A percentile compares a stretch with the other conserved stretches of the same genome.
Evolutionary conservation across 768 basidiomycete species (phyloP).

Genomic region (Tricholoma terreum): DNA sequence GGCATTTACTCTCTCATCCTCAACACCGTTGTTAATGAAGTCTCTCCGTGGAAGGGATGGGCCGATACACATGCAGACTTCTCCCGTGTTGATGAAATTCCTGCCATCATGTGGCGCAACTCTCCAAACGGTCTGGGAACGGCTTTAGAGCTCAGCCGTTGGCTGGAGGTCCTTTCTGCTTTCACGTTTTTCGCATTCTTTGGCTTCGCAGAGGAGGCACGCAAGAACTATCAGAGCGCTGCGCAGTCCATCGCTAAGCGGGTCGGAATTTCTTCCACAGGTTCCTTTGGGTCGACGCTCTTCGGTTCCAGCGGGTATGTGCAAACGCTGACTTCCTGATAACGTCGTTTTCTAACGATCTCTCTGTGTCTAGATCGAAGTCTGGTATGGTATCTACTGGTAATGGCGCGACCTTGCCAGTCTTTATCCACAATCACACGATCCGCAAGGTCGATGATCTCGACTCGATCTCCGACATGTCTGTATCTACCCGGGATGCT

Average conservation of each 20-base stretch:
- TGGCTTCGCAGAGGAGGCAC: slow-evolving; percentile 51
- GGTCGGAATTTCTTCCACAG: slow-evolving; percentile 18
- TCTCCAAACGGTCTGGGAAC: neutral
- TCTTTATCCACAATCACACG: slow-evolving; percentile 43
- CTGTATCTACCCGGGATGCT: slow-evolving; percentile 25
- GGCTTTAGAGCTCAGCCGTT: slow-evolving; percentile 35
- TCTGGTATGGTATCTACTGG: slow-evolving; percentile 18
- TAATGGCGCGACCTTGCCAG: slow-evolving; percentile 34
- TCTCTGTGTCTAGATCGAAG: slow-evolving; percentile 17
- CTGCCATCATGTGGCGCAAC: slow-evolving; percentile 37
- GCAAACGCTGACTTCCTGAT: neutral
- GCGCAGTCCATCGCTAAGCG: slow-evolving; percentile 31
- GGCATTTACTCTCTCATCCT: slow-evolving; percentile 28
- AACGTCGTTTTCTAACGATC: neutral
- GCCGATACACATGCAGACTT: slow-evolving; percentile 50
- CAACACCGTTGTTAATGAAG: slow-evolving; percentile 11
- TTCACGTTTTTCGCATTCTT: slow-evolving; percentile 55
- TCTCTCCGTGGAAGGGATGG: slow-evolving; percentile 49
- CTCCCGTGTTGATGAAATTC: slow-evolving; percentile 36
- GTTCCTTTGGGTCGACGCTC: slow-evolving; percentile 14
- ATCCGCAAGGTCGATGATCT: slow-evolving; percentile 48
- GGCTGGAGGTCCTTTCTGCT: slow-evolving; percentile 36
- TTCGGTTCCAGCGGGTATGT: slow-evolving; percentile 27
- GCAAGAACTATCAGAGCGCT: slow-evolving; percentile 38
- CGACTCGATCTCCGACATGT: slow-evolving; percentile 45